Percentiles rank a stretch among this genome's conserved stretches.
Conservation (phyloP, 129 eudicot species). For the Rutidosis leptorrhynchoides region DNA sequence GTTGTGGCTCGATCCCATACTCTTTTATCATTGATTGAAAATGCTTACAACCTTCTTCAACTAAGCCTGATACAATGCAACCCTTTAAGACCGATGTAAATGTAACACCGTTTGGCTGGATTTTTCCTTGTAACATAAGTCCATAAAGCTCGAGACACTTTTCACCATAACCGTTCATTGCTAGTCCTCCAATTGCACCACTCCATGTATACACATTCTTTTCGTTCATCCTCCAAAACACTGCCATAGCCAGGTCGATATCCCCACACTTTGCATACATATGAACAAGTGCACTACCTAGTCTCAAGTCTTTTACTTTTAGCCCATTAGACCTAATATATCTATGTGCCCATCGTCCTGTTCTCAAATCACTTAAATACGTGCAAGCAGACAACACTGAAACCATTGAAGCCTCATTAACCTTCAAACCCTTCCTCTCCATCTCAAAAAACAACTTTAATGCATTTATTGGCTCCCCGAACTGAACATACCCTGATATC, state of each 20-base stretch:
- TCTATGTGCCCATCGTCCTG: slow-evolving; percentile 21
- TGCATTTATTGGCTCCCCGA: slow-evolving; percentile 25
- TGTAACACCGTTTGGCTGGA: slow-evolving; percentile 43
- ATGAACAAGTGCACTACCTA: slow-evolving; percentile 46
- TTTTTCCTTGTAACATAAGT: slow-evolving; percentile 15
- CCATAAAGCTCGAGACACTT: slow-evolving; percentile 30
- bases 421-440: slow-evolving; percentile 34
- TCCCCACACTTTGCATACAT: slow-evolving; percentile 61
- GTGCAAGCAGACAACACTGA: slow-evolving; percentile 49
- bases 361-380: slow-evolving; percentile 27
- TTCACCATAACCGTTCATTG: slow-evolving; percentile 44
- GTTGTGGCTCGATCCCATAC: slow-evolving; percentile 31
- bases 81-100: slow-evolving; percentile 40
- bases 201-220: slow-evolving; percentile 51
- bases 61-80: slow-evolving; percentile 42
- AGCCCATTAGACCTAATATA: slow-evolving; percentile 30
- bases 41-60: slow-evolving; percentile 39
- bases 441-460: slow-evolving; percentile 29
- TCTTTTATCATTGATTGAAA: slow-evolving; percentile 33
- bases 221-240: slow-evolving; percentile 43
- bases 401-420: slow-evolving; percentile 41
- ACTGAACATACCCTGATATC: slow-evolving; percentile 38
- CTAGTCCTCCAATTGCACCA: slow-evolving; percentile 52
- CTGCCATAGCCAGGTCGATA: slow-evolving; percentile 35
- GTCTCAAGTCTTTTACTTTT: slow-evolving; percentile 26